A percentile compares a stretch with the other conserved stretches of the same genome.
phyloP scores from a whole-genome alignment of 148 eudicot genomes.

The Suaeda aralocaspica region DNA sequence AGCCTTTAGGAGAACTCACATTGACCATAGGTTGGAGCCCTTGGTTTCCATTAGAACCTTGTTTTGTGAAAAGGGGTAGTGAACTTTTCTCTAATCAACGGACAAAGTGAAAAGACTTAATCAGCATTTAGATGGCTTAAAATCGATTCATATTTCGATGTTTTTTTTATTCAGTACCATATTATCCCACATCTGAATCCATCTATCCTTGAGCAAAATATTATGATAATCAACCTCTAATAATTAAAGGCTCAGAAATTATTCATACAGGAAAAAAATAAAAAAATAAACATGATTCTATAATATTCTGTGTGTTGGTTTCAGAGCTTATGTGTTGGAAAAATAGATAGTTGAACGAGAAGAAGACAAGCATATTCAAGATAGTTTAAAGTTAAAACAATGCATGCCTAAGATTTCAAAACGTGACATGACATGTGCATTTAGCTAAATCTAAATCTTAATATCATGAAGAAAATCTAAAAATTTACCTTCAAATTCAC shows the following conservation, averaged over 20 bases:
- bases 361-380: neutral
- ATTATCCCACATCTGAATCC: neutral
- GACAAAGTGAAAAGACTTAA: neutral
- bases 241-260: neutral
- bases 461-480: neutral
- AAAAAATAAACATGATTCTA: neutral
- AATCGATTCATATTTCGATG: neutral
- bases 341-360: too few relatives aligned
- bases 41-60: slow-evolving; percentile 15
- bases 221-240: neutral
- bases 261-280: neutral
- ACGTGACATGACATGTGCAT: neutral
- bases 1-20: slow-evolving; percentile 5
- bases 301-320: neutral
- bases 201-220: neutral
- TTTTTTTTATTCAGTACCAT: neutral
- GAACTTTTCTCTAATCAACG: slow-evolving; percentile 26
- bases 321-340: neutral
- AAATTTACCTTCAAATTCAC: slow-evolving; percentile 24
- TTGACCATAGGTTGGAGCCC: slow-evolving; percentile 7
- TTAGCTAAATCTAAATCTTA: neutral
- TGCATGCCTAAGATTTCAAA: slow-evolving; percentile 2
- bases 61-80: slow-evolving; percentile 31
- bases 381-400: neutral
- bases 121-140: slow-evolving; percentile 3